phyloP scores from a whole-genome alignment of 2,329 filamentous ascomycete genomes.

The Fusarium denticulatum region DNA sequence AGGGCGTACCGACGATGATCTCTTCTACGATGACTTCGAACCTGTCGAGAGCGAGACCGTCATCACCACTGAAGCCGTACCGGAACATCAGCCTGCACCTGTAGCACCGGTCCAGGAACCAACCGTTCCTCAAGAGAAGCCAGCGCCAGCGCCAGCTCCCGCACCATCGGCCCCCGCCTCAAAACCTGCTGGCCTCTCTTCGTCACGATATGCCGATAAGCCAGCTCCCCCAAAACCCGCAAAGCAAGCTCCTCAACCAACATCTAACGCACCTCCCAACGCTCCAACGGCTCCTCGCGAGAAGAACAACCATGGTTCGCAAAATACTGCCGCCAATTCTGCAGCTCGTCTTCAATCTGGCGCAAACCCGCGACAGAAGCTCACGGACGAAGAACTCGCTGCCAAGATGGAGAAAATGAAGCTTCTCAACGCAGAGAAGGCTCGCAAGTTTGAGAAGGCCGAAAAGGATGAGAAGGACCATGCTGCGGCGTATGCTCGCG shows the following conservation, averaged over 20 bases:
- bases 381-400: slow-evolving; percentile 67
- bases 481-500: slow-evolving; percentile 62
- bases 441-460: slow-evolving; percentile 67
- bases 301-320: slow-evolving; percentile 34
- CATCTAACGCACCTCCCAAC: slow-evolving; percentile 45
- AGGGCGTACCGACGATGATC: slow-evolving; percentile 69
- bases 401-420: slow-evolving; percentile 71
- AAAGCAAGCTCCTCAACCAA: slow-evolving; percentile 30
- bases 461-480: slow-evolving; percentile 67
- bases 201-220: slow-evolving; percentile 49
- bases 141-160: slow-evolving; percentile 14
- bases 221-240: slow-evolving; percentile 32
- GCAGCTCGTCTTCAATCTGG: slow-evolving; percentile 62
- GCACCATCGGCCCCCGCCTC: slow-evolving; percentile 23
- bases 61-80: slow-evolving; percentile 33
- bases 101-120: slow-evolving; percentile 8
- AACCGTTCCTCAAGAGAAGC: slow-evolving; percentile 12
- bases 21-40: slow-evolving; percentile 71
- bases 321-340: slow-evolving; percentile 49
- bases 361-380: slow-evolving; percentile 68
- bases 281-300: slow-evolving; percentile 46
- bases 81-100: slow-evolving; percentile 4
- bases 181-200: slow-evolving; percentile 38
- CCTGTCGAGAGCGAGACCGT: slow-evolving; percentile 56
- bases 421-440: slow-evolving; percentile 66